Evolutionary conservation across 2,329 filamentous ascomycete genomes (phyloP), one percentile per base, ranked within the genome.

Genomic region (Monosporascus sp.): DNA sequence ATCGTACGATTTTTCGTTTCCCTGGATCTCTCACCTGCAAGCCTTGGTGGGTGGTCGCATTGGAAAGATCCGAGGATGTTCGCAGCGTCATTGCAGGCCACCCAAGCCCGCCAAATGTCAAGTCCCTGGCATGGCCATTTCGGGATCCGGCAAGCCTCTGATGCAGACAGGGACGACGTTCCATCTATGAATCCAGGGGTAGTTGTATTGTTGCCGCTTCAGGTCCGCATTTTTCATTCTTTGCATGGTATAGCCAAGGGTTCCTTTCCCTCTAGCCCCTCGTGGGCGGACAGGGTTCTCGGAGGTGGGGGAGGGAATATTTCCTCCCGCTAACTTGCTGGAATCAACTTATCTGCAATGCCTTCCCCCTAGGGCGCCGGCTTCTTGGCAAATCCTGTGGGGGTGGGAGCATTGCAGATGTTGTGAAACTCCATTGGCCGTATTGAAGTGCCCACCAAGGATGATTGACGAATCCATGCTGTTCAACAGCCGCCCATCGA

Each of bases 401-500:
- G 17, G 19, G 2, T 20, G 38, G 38, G 38, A 17, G 17, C 38
- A 41, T 41, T 19, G 44, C 7, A 22, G 24, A 36, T 48, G 45
- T 22, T 22, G 46, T 36, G 46, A 22, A 36, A 31, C 26, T 17
- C 48, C 49, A 66, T 66, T 66, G 64, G 64, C 52, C 41, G 24
- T 41, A 58, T 57, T 52, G 59, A 51, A 56, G 46, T 59, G 61
- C 43, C 53, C 59, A 45, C 46, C 50, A 41, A 53, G 49, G 51
- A 48, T 27, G 48, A 54, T 61, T 52, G 61, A 64, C 64, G 64
- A 66, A 67, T 67, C 64, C 63, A 59, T 58, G 60, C 52, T 54
- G 58, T 40, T 53, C 50, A 66, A 51, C 61, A 66, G 53, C 63
- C 64, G 64, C 64, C 64, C 56, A 49, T 16, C 51, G 24, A n/a